A percentile compares a stretch with the other conserved stretches of the same genome.
phyloP scores from a whole-genome alignment of 2,329 filamentous ascomycete species.

The Hawksworthiomyces lignivorus region DNA sequence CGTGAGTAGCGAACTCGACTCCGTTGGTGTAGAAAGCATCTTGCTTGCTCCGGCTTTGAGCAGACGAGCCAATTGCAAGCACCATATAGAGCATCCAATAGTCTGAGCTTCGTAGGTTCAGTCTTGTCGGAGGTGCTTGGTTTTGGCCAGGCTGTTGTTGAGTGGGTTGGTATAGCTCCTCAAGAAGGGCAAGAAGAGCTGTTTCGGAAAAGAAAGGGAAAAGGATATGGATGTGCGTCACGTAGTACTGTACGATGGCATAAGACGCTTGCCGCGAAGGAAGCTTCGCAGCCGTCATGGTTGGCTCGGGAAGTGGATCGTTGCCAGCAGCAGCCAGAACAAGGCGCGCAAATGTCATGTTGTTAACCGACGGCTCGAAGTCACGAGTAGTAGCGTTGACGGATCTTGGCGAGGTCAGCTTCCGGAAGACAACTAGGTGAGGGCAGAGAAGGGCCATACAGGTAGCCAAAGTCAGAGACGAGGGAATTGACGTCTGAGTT shows the following conservation, averaged over 20 bases:
- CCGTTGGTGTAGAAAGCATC: slow-evolving; percentile 54
- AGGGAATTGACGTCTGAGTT: slow-evolving; percentile 84
- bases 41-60: slow-evolving; percentile 62
- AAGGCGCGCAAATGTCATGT: slow-evolving; percentile 87
- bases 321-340: slow-evolving; percentile 77
- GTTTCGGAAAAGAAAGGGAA: slow-evolving; percentile 80
- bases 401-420: slow-evolving; percentile 46
- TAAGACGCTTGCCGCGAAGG: slow-evolving; percentile 63
- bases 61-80: slow-evolving; percentile 70
- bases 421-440: background rate
- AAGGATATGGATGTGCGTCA: slow-evolving; percentile 71
- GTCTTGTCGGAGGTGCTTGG: slow-evolving; percentile 15
- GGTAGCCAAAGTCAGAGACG: slow-evolving; percentile 86
- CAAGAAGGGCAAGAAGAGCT: slow-evolving; percentile 66
- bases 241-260: slow-evolving; percentile 71
- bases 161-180: slow-evolving; percentile 70
- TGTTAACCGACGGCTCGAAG: slow-evolving; percentile 79
- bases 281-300: slow-evolving; percentile 45
- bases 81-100: slow-evolving; percentile 87
- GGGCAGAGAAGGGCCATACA: slow-evolving; percentile 44
- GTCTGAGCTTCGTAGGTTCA: slow-evolving; percentile 60
- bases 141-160: slow-evolving; percentile 31
- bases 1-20: slow-evolving; percentile 50
- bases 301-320: slow-evolving; percentile 58
- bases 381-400: slow-evolving; percentile 93